Percentiles rank a stretch among this genome's conserved stretches.
phyloP scores from a whole-genome alignment of 1,139 yeast species.

The Scheffersomyces stambukii region DNA sequence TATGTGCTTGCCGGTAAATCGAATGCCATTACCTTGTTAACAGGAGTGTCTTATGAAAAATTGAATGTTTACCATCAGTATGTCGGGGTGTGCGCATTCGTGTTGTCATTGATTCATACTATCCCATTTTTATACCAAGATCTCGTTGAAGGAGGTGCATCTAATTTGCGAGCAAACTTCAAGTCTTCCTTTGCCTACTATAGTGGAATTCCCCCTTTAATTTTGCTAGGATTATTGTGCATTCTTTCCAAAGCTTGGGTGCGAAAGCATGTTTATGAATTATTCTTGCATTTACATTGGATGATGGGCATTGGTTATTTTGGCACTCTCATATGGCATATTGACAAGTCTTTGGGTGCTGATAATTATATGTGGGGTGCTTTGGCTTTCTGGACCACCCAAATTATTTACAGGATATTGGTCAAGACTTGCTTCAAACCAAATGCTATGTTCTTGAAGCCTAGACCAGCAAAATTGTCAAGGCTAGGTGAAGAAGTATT shows the following conservation, averaged over 20 bases:
- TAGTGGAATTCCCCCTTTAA: constrained; percentile 42
- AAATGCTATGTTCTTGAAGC: constrained; percentile 37
- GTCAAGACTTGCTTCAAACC: constrained; percentile 51
- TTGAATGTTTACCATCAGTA: constrained; percentile 52
- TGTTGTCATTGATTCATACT: constrained; percentile 50
- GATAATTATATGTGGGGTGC: constrained; percentile 54
- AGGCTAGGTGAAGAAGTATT: constrained; percentile 30
- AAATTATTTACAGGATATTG: constrained; percentile 46
- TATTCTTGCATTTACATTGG: constrained; percentile 59
- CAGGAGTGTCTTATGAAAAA: constrained; percentile 56
- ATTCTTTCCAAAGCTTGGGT: constrained; percentile 41
- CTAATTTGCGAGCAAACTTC: constrained; percentile 15
- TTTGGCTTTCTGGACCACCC: constrained; percentile 52
- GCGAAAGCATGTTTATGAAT: constrained; percentile 46
- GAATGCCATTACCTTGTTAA: constrained; percentile 45
- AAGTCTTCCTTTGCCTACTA: constrained; percentile 16
- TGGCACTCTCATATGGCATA: constrained; percentile 52
- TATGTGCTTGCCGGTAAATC: constrained; percentile 51
- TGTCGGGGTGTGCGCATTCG: constrained; percentile 40
- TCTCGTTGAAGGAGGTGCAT: constrained; percentile 48
- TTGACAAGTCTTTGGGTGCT: constrained; percentile 30
- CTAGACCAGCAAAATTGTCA: constrained; percentile 40
- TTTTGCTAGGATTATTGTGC: constrained; percentile 45
- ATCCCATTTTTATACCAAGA: constrained; percentile 50
- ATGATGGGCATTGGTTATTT: constrained; percentile 50